Evolutionary conservation across 768 basidiomycete species (phyloP).

Genomic region (Pisolithus orientalis): DNA sequence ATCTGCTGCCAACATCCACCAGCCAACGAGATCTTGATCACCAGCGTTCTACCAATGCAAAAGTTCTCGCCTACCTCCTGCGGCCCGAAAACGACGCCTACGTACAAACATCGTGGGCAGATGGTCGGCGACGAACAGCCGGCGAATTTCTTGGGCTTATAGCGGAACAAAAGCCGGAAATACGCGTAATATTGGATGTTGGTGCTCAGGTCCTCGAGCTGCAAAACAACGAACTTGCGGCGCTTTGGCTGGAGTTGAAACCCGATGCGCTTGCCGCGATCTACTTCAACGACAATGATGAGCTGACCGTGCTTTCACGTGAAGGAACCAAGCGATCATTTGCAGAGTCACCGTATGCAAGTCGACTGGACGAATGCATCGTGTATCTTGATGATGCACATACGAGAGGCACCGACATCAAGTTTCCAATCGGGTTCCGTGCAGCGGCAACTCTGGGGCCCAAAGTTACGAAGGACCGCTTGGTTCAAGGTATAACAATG

Average conservation of each 20-base stretch:
- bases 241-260: slow-evolving; percentile 32
- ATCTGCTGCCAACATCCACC: slow-evolving; percentile 3
- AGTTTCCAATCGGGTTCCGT: slow-evolving; percentile 26
- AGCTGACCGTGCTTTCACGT: slow-evolving; percentile 26
- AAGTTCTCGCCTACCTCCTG: slow-evolving; percentile 1
- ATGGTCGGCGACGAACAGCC: slow-evolving; percentile 11
- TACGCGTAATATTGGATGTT: slow-evolving; percentile 42
- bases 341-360: slow-evolving; percentile 26
- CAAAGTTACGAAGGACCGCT: slow-evolving; percentile 31
- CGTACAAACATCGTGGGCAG: background rate
- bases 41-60: background rate
- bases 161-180: slow-evolving; percentile 22
- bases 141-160: slow-evolving; percentile 23
- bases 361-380: slow-evolving; percentile 30
- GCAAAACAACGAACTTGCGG: slow-evolving; percentile 35
- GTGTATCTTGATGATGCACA: slow-evolving; percentile 37
- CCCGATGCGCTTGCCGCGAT: slow-evolving; percentile 20
- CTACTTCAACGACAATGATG: slow-evolving; percentile 29
- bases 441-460: slow-evolving; percentile 35
- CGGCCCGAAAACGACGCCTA: background rate
- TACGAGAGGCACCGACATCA: slow-evolving; percentile 35
- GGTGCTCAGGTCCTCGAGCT: slow-evolving; percentile 48
- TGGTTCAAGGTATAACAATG: slow-evolving; percentile 26
- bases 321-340: slow-evolving; percentile 26
- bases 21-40: slow-evolving; percentile 15